Evolutionary conservation across 163 green algal genomes (phyloP).

Genomic region (Scenedesmus sp.): DNA sequence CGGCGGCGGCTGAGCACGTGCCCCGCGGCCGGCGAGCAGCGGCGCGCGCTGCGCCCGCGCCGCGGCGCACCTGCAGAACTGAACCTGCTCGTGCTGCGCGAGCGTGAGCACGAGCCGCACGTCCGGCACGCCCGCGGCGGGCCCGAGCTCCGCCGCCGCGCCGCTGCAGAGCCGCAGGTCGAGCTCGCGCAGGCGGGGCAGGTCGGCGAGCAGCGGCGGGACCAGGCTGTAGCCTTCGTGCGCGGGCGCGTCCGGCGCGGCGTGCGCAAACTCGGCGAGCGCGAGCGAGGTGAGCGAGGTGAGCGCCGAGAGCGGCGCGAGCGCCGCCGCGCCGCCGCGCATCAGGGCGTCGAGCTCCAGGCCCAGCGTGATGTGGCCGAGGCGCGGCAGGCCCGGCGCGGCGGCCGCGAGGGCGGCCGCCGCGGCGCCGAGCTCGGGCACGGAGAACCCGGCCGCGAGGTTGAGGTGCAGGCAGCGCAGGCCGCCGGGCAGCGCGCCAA

Average conservation of each 20-base stretch:
- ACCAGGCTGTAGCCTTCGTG: conserved; percentile 33
- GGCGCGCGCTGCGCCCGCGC: not conserved
- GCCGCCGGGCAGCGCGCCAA: conserved; percentile 1
- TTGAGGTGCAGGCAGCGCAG: conserved; percentile 35
- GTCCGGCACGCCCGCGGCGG: conserved; percentile 14
- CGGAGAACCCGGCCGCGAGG: conserved; percentile 28
- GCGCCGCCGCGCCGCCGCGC: conserved; percentile 2
- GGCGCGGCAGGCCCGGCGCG: not conserved
- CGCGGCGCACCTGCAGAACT: conserved; percentile 26
- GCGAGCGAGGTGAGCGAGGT: conserved; percentile 17
- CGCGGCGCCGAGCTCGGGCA: not conserved
- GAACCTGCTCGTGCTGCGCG: conserved; percentile 31
- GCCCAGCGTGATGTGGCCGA: conserved; percentile 29
- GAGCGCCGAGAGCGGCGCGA: not conserved
- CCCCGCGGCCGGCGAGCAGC: not conserved
- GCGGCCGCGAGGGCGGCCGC: conserved; percentile 2
- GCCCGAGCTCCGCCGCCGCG: conserved; percentile 5
- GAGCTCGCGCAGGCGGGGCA: not conserved
- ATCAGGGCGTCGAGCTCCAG: conserved; percentile 36
- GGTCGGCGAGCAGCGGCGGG: not conserved
- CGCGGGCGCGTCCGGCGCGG: conserved; percentile 13
- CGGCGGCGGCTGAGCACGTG: no score
- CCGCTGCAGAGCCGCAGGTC: conserved; percentile 21
- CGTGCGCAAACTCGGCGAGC: conserved; percentile 5
- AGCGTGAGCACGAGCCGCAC: conserved; percentile 26